Conservation (phyloP, 768 basidiomycete species). For the Phylloporus sp. region DNA sequence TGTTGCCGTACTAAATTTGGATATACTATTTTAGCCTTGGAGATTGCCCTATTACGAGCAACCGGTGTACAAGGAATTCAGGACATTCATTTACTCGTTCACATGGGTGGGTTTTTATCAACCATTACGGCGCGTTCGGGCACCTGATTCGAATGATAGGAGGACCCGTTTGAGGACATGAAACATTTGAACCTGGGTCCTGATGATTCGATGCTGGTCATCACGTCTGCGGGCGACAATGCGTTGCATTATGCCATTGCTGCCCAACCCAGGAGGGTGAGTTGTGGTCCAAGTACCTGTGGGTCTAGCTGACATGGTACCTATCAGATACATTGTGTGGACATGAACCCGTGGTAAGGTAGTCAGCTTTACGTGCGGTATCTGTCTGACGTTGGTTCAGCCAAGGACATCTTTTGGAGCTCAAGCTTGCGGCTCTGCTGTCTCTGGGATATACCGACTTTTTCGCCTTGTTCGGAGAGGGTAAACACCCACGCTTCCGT, state of each 20-base stretch:
- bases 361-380: neutral
- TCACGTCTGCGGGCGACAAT: conserved; percentile 79
- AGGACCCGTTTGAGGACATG: conserved; percentile 76
- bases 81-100: conserved; percentile 62
- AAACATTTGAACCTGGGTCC: conserved; percentile 52
- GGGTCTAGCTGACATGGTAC: neutral
- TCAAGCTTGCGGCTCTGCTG: conserved; percentile 68
- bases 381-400: conserved; percentile 25
- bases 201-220: conserved; percentile 66
- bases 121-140: neutral
- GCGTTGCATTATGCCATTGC: conserved; percentile 74
- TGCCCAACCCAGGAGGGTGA: conserved; percentile 51
- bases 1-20: neutral
- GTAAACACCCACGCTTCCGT: conserved; percentile 57
- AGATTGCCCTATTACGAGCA: conserved; percentile 69
- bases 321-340: conserved; percentile 60
- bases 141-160: conserved; percentile 33
- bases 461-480: conserved; percentile 65
- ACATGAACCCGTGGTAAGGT: conserved; percentile 61
- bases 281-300: conserved; percentile 9
- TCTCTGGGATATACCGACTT: conserved; percentile 57
- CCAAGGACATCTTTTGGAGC: conserved; percentile 74
- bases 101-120: conserved; percentile 42
- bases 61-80: conserved; percentile 62
- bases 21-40: conserved; percentile 44